phyloP scores from a whole-genome alignment of 352 stramenopile species.

The Globisporangium ultimum region DNA sequence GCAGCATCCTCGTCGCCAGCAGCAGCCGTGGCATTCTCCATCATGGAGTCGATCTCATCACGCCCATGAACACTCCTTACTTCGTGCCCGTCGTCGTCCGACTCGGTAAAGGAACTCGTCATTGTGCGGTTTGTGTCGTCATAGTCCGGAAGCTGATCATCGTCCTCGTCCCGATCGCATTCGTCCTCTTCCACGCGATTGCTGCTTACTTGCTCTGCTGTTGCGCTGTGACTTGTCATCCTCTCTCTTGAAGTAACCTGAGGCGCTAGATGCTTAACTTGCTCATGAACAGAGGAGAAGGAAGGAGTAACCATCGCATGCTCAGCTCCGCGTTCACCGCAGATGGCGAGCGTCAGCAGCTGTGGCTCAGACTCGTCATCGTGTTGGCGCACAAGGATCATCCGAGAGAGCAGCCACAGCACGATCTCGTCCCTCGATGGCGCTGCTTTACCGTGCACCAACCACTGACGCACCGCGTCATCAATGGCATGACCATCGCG shows the following conservation, averaged over 20 bases:
- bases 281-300: no score
- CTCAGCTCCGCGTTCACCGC: conserved; percentile 11
- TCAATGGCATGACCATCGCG: conserved; percentile 8
- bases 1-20: conserved; percentile 8
- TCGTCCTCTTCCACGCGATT: background rate
- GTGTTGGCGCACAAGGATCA: conserved; percentile 23
- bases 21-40: background rate
- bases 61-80: background rate
- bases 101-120: background rate
- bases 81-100: conserved; percentile 2
- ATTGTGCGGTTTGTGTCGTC: background rate
- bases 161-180: background rate
- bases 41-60: background rate
- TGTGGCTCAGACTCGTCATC: background rate
- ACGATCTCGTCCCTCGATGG: conserved; percentile 47
- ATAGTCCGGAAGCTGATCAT: conserved; percentile 11
- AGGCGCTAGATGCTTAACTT: conserved; percentile 1
- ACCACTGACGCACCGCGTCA: conserved; percentile 25
- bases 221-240: no score
- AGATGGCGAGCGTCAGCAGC: conserved; percentile 14
- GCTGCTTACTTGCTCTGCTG: background rate
- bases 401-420: conserved; percentile 54
- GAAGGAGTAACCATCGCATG: background rate
- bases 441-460: conserved; percentile 23
- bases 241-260: background rate